These are phyloP conservation scores for Arthrinium phaeospermum DNA, from an alignment of 2,329 filamentous ascomycete genomes.

Conservation along the genomic window DNA sequence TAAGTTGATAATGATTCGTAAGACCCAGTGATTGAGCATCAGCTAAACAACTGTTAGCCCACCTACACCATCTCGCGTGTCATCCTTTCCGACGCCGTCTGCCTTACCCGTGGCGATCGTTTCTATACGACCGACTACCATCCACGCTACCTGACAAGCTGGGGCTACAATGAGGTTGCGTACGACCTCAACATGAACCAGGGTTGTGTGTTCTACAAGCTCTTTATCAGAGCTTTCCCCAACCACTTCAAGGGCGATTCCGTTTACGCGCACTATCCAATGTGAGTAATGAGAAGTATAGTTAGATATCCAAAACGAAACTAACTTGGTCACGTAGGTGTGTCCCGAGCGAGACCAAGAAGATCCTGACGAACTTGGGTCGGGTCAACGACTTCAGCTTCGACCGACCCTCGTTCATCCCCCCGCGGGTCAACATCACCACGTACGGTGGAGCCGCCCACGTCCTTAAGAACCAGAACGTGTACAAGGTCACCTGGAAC, in stretches of 20 bases:
- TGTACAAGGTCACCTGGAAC: constrained; percentile 71
- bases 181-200: constrained; percentile 78
- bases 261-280: constrained; percentile 82
- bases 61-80: constrained; percentile 61
- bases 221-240: constrained; percentile 80
- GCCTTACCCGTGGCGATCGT: constrained; percentile 66
- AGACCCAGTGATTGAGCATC: constrained; percentile 48
- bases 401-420: constrained; percentile 60
- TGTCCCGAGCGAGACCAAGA: constrained; percentile 72
- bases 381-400: constrained; percentile 74
- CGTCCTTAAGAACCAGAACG: constrained; percentile 64
- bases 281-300: constrained; percentile 41
- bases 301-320: not conserved
- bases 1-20: constrained; percentile 48
- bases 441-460: constrained; percentile 67
- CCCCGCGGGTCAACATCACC: constrained; percentile 59
- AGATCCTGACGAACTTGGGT: constrained; percentile 71
- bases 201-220: constrained; percentile 84
- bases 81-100: constrained; percentile 66
- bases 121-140: constrained; percentile 69
- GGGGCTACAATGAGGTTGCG: constrained; percentile 76
- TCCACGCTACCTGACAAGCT: constrained; percentile 68
- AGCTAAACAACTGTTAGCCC: constrained; percentile 47
- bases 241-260: constrained; percentile 79
- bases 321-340: constrained; percentile 27